Percentiles rank a stretch among this genome's conserved stretches.
Evolutionary conservation across 1,284 basidiomycete genomes (phyloP).

Genomic region (Ganoderma sp.): DNA sequence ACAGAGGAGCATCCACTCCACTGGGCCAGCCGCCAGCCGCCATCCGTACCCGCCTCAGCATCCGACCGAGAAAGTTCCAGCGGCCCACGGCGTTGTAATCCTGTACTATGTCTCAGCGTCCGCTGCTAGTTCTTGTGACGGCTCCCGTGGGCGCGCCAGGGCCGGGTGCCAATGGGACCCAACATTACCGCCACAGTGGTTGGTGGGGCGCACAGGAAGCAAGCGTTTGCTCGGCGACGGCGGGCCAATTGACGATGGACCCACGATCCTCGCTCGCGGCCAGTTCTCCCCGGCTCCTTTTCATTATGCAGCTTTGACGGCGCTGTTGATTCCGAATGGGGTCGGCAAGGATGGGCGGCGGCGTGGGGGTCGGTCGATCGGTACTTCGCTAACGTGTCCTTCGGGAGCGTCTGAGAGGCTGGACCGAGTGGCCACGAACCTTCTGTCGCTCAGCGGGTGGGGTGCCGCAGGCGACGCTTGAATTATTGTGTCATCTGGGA

Average conservation of each 20-base stretch:
- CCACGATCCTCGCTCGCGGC: neutral
- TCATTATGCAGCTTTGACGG: neutral
- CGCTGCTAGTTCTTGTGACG: neutral
- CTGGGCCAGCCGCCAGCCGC: too few species aligned
- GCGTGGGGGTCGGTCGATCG: neutral
- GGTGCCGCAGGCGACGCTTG: neutral
- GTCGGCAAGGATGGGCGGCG: neutral
- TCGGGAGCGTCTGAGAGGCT: neutral
- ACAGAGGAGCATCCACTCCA: too few species aligned
- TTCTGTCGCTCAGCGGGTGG: neutral
- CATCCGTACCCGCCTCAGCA: neutral
- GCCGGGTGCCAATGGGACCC: neutral
- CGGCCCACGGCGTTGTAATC: neutral
- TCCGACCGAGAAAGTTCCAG: neutral
- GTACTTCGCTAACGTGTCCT: neutral
- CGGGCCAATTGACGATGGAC: neutral
- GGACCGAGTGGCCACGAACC: neutral
- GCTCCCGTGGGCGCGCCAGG: neutral
- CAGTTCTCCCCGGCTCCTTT: neutral
- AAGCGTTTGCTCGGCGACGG: neutral
- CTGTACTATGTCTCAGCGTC: neutral
- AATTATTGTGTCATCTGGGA: neutral
- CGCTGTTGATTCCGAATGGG: neutral
- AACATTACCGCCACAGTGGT: too few species aligned
- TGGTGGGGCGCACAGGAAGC: neutral